A percentile compares a stretch with the other conserved stretches of the same genome.
These are phyloP conservation scores for Rhizopogon vulgaris DNA, from an alignment of 768 basidiomycete genomes.

Conservation along the genomic window DNA sequence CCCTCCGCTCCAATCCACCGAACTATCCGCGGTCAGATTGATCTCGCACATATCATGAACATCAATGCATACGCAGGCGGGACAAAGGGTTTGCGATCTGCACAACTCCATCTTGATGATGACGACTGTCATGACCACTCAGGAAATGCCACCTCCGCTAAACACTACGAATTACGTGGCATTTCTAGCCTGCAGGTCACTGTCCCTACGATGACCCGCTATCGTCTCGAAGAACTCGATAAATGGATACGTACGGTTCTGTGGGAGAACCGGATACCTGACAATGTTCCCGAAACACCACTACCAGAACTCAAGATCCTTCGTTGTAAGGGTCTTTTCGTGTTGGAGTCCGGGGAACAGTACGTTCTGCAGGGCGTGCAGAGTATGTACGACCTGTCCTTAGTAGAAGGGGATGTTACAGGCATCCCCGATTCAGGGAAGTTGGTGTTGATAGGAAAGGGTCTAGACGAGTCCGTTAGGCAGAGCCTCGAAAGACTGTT, in stretches of 20 bases:
- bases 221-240: constrained; percentile 53
- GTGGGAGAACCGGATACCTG: constrained; percentile 67
- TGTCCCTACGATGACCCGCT: constrained; percentile 50
- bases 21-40: constrained; percentile 68
- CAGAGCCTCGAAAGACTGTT: constrained; percentile 39
- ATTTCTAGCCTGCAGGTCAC: constrained; percentile 75
- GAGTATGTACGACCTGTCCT: constrained; percentile 76
- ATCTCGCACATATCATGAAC: constrained; percentile 70
- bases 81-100: constrained; percentile 16
- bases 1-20: constrained; percentile 69
- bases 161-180: constrained; percentile 70
- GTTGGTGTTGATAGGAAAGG: constrained; percentile 83
- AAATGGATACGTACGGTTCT: constrained; percentile 75
- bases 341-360: constrained; percentile 43
- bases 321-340: constrained; percentile 84
- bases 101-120: constrained; percentile 26
- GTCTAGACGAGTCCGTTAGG: constrained; percentile 52
- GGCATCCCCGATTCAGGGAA: constrained; percentile 66
- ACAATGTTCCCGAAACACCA: constrained; percentile 8
- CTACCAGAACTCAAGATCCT: constrained; percentile 49
- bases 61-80: constrained; percentile 72
- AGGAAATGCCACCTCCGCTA: constrained; percentile 25
- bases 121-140: constrained; percentile 23
- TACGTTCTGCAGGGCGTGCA: constrained; percentile 89
- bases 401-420: constrained; percentile 33